Conservation (phyloP, 345 rosid genomes). For the Viola odorata region DNA sequence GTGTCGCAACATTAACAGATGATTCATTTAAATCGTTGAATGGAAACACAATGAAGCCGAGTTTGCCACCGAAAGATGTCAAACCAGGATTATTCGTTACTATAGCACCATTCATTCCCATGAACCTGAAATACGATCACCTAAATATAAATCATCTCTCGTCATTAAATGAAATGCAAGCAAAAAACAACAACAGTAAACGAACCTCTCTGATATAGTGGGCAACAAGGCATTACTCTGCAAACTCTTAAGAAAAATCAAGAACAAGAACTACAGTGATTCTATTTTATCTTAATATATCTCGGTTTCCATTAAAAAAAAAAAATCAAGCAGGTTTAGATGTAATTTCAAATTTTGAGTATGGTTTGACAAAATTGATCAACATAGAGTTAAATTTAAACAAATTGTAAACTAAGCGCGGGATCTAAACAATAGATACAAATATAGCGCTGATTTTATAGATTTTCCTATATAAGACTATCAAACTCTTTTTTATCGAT, state of each 20-base stretch:
- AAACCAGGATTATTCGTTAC: slow-evolving; percentile 39
- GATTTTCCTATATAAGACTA: too few species aligned
- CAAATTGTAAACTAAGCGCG: too few species aligned
- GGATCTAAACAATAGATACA: too few species aligned
- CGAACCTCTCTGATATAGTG: slow-evolving; percentile 59
- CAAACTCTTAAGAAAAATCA: slow-evolving; percentile 23
- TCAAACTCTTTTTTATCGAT: too few species aligned
- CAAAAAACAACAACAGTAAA: slow-evolving; percentile 1
- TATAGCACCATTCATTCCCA: slow-evolving; percentile 78
- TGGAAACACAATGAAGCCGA: slow-evolving; percentile 45
- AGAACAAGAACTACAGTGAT: slow-evolving; percentile 15
- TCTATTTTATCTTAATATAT: too few species aligned
- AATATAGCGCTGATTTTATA: too few species aligned
- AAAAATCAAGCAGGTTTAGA: too few species aligned
- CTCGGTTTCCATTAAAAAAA: too few species aligned
- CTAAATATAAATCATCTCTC: background rate
- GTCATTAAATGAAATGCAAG: background rate
- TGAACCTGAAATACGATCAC: slow-evolving; percentile 42
- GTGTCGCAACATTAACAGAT: slow-evolving; percentile 28
- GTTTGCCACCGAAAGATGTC: slow-evolving; percentile 46
- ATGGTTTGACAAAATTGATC: too few species aligned
- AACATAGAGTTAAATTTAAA: too few species aligned
- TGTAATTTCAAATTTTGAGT: too few species aligned
- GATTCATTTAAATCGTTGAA: slow-evolving; percentile 27
- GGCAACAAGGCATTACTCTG: slow-evolving; percentile 23